phyloP scores from a whole-genome alignment of 345 rosid genomes.

The Syzygium aqueum region DNA sequence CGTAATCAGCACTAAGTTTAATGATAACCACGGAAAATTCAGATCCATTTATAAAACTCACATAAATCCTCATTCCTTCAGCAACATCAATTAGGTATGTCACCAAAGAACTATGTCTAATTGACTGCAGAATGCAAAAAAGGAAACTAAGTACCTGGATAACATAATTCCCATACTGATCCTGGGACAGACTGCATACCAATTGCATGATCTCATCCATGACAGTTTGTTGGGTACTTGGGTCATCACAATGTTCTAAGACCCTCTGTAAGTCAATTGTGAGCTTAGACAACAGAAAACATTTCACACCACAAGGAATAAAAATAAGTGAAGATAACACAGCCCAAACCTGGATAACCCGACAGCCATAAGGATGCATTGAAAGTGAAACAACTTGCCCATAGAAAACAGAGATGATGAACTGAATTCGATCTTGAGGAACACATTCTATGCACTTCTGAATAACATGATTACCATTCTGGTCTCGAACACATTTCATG shows the following conservation, averaged over 20 bases:
- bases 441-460: constrained; percentile 93
- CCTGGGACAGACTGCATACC: constrained; percentile 73
- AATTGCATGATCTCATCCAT: constrained; percentile 86
- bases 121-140: background rate
- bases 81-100: background rate
- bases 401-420: constrained; percentile 75
- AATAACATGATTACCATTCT: constrained; percentile 98
- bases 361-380: constrained; percentile 97
- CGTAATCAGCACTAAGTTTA: background rate
- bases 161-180: constrained; percentile 96
- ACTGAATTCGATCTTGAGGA: constrained; percentile 71
- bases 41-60: background rate
- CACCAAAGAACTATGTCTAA: background rate
- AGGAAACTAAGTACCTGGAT: constrained; percentile 51
- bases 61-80: background rate
- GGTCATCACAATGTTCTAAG: constrained; percentile 68
- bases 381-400: constrained; percentile 89
- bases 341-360: constrained; percentile 72
- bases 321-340: background rate
- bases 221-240: constrained; percentile 52
- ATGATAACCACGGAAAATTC: background rate
- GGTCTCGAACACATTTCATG: constrained; percentile 91
- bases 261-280: constrained; percentile 56
- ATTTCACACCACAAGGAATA: background rate
- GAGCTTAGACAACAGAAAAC: constrained; percentile 1